Evolutionary conservation across 2,329 filamentous ascomycete species (phyloP).

Genomic region (Xylaria sp.): DNA sequence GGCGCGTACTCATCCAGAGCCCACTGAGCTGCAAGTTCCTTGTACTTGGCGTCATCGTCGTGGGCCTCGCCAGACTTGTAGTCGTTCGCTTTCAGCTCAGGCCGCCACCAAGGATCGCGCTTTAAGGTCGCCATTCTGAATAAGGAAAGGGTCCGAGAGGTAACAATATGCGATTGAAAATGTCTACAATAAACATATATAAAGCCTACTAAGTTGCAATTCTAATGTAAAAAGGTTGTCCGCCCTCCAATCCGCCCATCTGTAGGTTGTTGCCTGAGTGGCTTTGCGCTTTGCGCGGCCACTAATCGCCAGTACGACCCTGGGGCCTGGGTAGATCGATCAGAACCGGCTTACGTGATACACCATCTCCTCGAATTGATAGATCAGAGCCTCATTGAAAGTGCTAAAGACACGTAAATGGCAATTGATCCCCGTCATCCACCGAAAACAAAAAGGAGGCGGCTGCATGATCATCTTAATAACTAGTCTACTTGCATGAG

Average conservation of each 20-base stretch:
- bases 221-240: background rate
- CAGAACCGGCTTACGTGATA: slow-evolving; percentile 16
- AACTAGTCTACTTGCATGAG: background rate
- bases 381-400: slow-evolving; percentile 20
- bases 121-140: background rate
- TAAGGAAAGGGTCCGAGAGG: background rate
- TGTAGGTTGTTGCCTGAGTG: slow-evolving; percentile 13
- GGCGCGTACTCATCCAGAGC: slow-evolving; percentile 22
- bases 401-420: background rate
- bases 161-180: background rate
- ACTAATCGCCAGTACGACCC: slow-evolving; percentile 1
- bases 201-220: no score
- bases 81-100: slow-evolving; percentile 29
- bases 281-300: background rate
- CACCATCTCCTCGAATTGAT: background rate
- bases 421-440: background rate
- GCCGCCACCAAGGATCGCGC: slow-evolving; percentile 29
- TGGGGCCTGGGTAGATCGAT: background rate
- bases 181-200: background rate
- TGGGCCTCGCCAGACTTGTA: slow-evolving; percentile 35
- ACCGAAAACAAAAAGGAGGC: background rate
- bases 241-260: slow-evolving; percentile 2
- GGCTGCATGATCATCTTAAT: slow-evolving; percentile 7
- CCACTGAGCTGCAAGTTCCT: slow-evolving; percentile 22
- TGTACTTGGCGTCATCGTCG: slow-evolving; percentile 27